A percentile compares a stretch with the other conserved stretches of the same genome.
Conservation (phyloP, 805 yeast species). For the Grigorovia jiainica region DNA sequence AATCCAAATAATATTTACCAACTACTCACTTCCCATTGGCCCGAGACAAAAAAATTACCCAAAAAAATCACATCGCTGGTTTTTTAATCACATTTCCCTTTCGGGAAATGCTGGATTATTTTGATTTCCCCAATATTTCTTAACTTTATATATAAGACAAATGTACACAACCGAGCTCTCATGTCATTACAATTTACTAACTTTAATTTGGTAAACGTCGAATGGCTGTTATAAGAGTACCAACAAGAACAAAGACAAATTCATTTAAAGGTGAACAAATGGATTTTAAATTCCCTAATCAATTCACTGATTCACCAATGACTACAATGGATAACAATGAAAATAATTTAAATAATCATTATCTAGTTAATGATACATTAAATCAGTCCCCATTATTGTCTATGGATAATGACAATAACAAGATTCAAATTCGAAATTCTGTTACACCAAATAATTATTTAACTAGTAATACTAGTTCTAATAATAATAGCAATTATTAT, state of each 20-base stretch:
- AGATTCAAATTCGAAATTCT: too few relatives aligned
- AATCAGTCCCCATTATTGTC: not conserved
- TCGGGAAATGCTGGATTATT: slow-evolving; percentile 3
- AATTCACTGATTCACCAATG: not conserved
- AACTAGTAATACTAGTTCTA: slow-evolving; percentile 22
- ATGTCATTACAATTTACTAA: too few relatives aligned
- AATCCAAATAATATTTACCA: too few relatives aligned
- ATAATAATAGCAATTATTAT: slow-evolving; percentile 18
- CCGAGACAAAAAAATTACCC: not conserved
- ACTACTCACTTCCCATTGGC: too few relatives aligned
- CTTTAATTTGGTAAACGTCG: too few relatives aligned
- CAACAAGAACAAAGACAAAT: slow-evolving; percentile 29
- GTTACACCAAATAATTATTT: too few relatives aligned
- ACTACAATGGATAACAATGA: slow-evolving; percentile 7
- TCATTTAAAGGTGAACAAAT: slow-evolving; percentile 34
- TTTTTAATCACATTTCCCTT: not conserved
- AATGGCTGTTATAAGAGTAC: slow-evolving; percentile 18
- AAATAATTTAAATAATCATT: slow-evolving; percentile 22
- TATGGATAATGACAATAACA: too few relatives aligned
- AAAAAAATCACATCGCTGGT: not conserved
- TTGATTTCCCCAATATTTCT: not conserved
- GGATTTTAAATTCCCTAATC: slow-evolving; percentile 31
- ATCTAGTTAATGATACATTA: slow-evolving; percentile 17
- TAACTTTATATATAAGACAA: too few relatives aligned
- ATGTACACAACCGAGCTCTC: too few relatives aligned